phyloP scores from a whole-genome alignment of 2,329 filamentous ascomycete species.

The Cryoendolithus antarcticus region DNA sequence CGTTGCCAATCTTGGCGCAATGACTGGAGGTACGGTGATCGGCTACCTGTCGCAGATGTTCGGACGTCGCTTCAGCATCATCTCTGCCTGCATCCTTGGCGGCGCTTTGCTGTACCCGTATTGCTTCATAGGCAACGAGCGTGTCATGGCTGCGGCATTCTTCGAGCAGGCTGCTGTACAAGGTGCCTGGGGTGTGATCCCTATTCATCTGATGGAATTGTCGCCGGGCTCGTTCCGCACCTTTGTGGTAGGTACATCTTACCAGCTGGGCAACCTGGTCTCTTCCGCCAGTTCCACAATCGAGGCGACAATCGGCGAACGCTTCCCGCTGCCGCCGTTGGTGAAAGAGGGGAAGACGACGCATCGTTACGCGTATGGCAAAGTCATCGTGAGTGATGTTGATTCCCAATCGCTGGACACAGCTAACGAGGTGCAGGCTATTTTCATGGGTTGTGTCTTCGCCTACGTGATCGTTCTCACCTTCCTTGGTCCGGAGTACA shows the following conservation, averaged over 20 bases:
- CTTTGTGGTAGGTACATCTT: constrained; percentile 60
- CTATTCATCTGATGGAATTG: constrained; percentile 65
- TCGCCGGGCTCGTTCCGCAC: constrained; percentile 61
- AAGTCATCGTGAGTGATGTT: constrained; percentile 38
- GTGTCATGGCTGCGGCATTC: constrained; percentile 67
- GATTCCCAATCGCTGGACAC: no score
- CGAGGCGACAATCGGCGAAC: constrained; percentile 29
- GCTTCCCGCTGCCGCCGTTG: constrained; percentile 26
- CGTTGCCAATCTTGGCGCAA: constrained; percentile 38
- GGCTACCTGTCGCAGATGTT: constrained; percentile 36
- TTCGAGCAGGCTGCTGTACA: constrained; percentile 51
- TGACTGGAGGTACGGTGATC: constrained; percentile 33
- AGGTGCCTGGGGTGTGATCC: constrained; percentile 29
- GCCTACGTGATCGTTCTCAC: constrained; percentile 50
- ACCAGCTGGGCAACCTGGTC: constrained; percentile 67
- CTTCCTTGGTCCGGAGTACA: constrained; percentile 45
- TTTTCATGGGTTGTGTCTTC: constrained; percentile 75
- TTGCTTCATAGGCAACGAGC: constrained; percentile 50
- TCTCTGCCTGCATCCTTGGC: constrained; percentile 44
- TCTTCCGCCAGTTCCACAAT: constrained; percentile 32
- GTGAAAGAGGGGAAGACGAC: constrained; percentile 31
- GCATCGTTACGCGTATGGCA: constrained; percentile 30
- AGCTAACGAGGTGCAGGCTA: constrained; percentile 3
- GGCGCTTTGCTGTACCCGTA: constrained; percentile 77
- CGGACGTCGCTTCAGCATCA: constrained; percentile 36